Conservation (phyloP, 2,329 filamentous ascomycete species). For the Pseudogymnoascus sp. region DNA sequence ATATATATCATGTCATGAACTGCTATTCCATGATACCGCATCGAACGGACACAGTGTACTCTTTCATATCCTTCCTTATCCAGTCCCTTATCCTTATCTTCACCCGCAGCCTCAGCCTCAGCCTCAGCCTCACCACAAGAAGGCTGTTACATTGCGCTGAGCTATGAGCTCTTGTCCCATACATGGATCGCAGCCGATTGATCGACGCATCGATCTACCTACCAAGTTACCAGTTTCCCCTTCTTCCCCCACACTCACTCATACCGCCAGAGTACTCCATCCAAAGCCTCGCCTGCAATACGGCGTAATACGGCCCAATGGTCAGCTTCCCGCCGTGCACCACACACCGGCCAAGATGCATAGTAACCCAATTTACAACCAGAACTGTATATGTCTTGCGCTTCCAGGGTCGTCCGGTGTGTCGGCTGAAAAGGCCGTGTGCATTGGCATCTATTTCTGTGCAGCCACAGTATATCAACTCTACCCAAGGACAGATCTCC, state of each 20-base stretch:
- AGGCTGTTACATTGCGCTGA: neutral
- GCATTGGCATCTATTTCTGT: neutral
- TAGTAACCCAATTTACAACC: neutral
- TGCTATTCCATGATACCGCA: neutral
- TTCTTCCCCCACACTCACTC: neutral
- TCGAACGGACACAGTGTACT: slow-evolving; percentile 3
- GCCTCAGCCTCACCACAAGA: neutral
- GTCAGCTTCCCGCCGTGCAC: neutral
- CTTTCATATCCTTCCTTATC: neutral
- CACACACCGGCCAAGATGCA: neutral
- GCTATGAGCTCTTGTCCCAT: neutral
- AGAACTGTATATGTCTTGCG: neutral
- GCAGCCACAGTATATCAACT: neutral
- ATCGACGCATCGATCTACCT: neutral
- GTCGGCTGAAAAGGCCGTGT: slow-evolving; percentile 4
- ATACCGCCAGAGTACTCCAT: too few species aligned
- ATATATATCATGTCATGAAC: neutral
- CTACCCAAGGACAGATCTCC: slow-evolving; percentile 5
- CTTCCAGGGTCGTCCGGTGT: neutral
- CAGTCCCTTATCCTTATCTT: neutral
- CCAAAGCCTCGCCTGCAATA: neutral
- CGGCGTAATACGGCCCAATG: slow-evolving; percentile 3
- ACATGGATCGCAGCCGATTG: slow-evolving; percentile 4
- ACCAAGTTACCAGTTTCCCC: neutral
- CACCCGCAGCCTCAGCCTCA: neutral